A percentile compares a stretch with the other conserved stretches of the same genome.
Conservation (phyloP, 176 grass and related monocot genomes). For the Oryza glumipatula region DNA sequence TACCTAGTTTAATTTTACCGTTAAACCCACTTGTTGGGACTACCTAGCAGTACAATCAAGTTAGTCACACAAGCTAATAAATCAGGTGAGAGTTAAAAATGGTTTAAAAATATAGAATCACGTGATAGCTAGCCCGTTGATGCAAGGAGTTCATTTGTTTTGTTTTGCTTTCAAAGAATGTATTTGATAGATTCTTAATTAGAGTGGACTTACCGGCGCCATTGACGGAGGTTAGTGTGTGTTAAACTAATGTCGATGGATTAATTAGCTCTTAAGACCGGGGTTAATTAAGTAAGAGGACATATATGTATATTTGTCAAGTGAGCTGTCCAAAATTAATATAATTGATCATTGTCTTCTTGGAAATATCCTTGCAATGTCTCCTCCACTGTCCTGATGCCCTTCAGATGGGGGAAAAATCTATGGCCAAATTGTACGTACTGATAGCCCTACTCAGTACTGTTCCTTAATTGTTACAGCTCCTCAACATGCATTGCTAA, state of each 20-base stretch:
- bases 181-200: neutral
- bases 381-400: conserved; percentile 15
- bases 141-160: neutral
- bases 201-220: conserved; percentile 8
- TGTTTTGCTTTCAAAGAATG: neutral
- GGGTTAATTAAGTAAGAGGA: neutral
- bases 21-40: neutral
- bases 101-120: neutral
- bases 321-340: conserved; percentile 15
- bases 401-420: conserved; percentile 34
- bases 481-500: neutral
- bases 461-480: neutral
- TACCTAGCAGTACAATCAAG: neutral
- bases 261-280: neutral
- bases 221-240: conserved; percentile 5
- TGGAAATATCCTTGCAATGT: conserved; percentile 1
- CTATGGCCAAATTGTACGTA: conserved; percentile 13
- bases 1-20: neutral
- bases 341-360: conserved; percentile 32
- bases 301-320: conserved; percentile 19
- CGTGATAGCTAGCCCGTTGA: neutral
- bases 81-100: neutral
- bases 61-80: neutral
- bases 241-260: neutral
- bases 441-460: neutral